These are phyloP conservation scores for Saprolegnia diclina DNA, from an alignment of 352 stramenopile genomes.

Conservation along the genomic window DNA sequence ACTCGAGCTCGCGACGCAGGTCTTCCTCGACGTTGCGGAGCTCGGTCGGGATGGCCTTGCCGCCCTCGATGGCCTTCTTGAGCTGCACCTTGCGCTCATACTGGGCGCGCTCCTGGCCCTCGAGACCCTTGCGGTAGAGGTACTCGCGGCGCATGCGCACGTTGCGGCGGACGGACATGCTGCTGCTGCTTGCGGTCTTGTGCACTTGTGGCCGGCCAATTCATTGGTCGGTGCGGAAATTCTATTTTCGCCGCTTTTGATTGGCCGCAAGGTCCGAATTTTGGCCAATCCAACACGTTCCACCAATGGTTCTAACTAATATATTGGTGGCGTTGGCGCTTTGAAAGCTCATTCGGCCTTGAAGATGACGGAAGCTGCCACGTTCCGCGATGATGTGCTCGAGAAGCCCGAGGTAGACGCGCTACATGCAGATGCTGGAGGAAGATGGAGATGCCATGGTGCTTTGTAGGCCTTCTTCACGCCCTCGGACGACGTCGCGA, in stretches of 20 bases:
- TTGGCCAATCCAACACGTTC: conserved; percentile 11
- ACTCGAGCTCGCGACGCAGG: conserved; percentile 89
- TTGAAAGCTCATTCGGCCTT: background rate
- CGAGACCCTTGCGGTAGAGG: conserved; percentile 97
- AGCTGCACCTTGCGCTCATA: conserved; percentile 98
- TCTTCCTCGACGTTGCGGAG: conserved; percentile 90
- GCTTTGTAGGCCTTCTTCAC: conserved; percentile 63
- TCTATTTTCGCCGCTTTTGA: background rate
- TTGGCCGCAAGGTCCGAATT: background rate
- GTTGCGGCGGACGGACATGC: conserved; percentile 89
- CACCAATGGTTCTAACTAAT: conserved; percentile 21
- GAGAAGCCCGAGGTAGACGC: conserved; percentile 56
- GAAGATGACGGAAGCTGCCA: conserved; percentile 14
- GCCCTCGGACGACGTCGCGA: conserved; percentile 53
- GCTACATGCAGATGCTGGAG: background rate
- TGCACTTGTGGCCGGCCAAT: background rate
- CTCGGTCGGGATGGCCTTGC: conserved; percentile 97
- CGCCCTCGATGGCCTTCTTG: conserved; percentile 89
- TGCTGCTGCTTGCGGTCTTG: background rate
- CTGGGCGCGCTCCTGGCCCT: conserved; percentile 90
- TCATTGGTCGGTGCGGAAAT: conserved; percentile 23
- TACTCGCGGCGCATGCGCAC: conserved; percentile 98
- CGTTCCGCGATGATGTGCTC: conserved; percentile 64
- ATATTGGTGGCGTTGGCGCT: conserved; percentile 1
- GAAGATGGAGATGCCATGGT: background rate